Percentiles rank a stretch among this genome's conserved stretches.
phyloP scores from a whole-genome alignment of 352 stramenopile species.

The Peronospora farinosa region DNA sequence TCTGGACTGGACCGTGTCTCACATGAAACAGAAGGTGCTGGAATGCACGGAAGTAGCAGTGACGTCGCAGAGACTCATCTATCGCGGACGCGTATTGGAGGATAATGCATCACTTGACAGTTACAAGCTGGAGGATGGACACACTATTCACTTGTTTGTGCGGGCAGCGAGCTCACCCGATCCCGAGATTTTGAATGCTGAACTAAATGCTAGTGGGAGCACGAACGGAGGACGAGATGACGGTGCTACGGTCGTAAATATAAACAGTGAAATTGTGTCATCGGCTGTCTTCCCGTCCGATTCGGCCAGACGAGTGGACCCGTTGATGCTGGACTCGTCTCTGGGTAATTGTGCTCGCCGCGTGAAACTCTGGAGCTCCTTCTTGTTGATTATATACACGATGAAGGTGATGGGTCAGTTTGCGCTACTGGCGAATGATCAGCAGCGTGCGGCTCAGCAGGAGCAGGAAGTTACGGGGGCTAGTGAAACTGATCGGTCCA shows the following conservation, averaged over 20 bases:
- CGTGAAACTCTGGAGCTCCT: constrained; percentile 85
- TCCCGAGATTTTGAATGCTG: constrained; percentile 43
- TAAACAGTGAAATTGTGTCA: constrained; percentile 76
- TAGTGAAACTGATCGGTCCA: constrained; percentile 30
- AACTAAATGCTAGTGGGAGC: constrained; percentile 28
- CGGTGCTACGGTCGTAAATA: constrained; percentile 64
- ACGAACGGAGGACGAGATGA: constrained; percentile 31
- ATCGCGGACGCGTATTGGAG: constrained; percentile 83
- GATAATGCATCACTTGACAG: constrained; percentile 61
- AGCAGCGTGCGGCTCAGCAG: constrained; percentile 39
- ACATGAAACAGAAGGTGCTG: constrained; percentile 66
- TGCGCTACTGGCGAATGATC: constrained; percentile 73
- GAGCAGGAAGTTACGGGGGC: constrained; percentile 24
- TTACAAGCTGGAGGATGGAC: constrained; percentile 88
- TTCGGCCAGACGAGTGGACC: constrained; percentile 71
- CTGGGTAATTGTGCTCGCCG: constrained; percentile 75
- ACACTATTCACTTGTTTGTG: constrained; percentile 89
- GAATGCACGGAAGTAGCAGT: constrained; percentile 68
- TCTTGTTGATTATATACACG: constrained; percentile 85
- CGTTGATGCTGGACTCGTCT: constrained; percentile 78
- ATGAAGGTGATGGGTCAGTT: constrained; percentile 88
- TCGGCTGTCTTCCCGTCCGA: constrained; percentile 81
- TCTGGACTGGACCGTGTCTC: constrained; percentile 56
- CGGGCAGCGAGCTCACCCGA: constrained; percentile 55
- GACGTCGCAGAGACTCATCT: constrained; percentile 85